Percentiles rank a stretch among this genome's conserved stretches.
These are phyloP conservation scores for Alternaria sp. DNA, from an alignment of 2,329 filamentous ascomycete species.

Conservation along the genomic window DNA sequence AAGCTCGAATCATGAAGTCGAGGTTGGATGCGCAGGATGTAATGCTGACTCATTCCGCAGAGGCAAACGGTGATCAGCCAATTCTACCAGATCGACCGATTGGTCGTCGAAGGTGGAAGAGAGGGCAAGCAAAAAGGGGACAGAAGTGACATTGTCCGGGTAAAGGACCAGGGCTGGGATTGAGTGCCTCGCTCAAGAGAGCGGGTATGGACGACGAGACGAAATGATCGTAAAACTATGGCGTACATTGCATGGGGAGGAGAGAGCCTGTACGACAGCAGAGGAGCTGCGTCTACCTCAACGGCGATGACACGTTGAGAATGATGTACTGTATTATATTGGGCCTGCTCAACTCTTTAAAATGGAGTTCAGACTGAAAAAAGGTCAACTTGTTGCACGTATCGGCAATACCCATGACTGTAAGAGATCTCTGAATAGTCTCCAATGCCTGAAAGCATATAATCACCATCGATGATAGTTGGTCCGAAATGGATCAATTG, in stretches of 20 bases:
- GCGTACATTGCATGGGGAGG: background rate
- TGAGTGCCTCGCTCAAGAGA: background rate
- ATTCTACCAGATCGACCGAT: slow-evolving; percentile 88
- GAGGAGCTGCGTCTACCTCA: background rate
- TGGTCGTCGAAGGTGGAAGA: slow-evolving; percentile 90
- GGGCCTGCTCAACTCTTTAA: background rate
- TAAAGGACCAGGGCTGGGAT: slow-evolving; percentile 67
- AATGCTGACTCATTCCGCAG: slow-evolving; percentile 61
- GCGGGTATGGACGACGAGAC: slow-evolving; percentile 4
- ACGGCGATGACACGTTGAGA: background rate
- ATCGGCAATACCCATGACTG: background rate
- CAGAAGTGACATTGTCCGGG: slow-evolving; percentile 71
- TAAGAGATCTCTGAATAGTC: background rate
- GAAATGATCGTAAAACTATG: slow-evolving; percentile 13
- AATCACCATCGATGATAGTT: background rate
- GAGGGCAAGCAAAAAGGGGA: slow-evolving; percentile 74
- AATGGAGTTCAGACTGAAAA: background rate
- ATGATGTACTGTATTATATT: slow-evolving; percentile 12
- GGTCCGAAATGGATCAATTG: background rate
- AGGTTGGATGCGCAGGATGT: background rate
- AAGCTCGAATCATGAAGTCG: background rate
- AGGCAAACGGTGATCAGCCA: slow-evolving; percentile 94
- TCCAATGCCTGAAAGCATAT: background rate
- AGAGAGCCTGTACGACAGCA: background rate
- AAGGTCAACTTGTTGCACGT: background rate